Base-by-base conservation (phyloP, 257 asterid species). In the Rauvolfia tetraphylla region DNA sequence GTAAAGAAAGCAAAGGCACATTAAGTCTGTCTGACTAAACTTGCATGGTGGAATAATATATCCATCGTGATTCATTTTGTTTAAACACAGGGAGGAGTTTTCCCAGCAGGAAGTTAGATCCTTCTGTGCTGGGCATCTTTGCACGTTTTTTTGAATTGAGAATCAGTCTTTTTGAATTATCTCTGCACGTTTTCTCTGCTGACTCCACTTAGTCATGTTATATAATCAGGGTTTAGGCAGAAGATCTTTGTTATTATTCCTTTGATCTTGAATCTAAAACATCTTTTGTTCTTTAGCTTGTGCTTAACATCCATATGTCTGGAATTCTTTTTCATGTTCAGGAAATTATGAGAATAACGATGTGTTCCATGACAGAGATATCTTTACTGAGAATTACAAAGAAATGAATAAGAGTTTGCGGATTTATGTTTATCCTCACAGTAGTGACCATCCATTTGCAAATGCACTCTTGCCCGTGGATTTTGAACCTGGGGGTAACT, bases 401-500 rank as follows among this genome's bases (percentile, higher is more conserved):
- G 89, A 90, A 76, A 93, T 93, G 98, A 93, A 86, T 62, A 75
- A 59, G 79, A 91, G 85, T 85, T 83, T 93, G 51, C 89, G 83
- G 88, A 82, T 93, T 46, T 93, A 78, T 57, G 87, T 90, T 38
- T 93, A 91, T 82, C 90, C 96, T 27, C 96, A 91, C 76, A 75
- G 63, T 57, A 80, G 56, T 72, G 91, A 84, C 62, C 87, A 93
- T 76, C 96, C 96, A 42, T 93, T 88, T 61, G 91, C 98, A 15
- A 89, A 87, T 51, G 86, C 82, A 59, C 91, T 93, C 46, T 81
- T 93, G 74, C 95, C 97, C 0, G 89, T 89, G 75, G 87, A 83
- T 78, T 87, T 83, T 22, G 88, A 86, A 78, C 98, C 96, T 9
- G 79, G 87, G 56, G 98, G 98, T 75, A 93, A 93, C 86, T 93